Conservation (phyloP, 129 eudicot genomes). For the Chrysanthemum seticuspe region DNA sequence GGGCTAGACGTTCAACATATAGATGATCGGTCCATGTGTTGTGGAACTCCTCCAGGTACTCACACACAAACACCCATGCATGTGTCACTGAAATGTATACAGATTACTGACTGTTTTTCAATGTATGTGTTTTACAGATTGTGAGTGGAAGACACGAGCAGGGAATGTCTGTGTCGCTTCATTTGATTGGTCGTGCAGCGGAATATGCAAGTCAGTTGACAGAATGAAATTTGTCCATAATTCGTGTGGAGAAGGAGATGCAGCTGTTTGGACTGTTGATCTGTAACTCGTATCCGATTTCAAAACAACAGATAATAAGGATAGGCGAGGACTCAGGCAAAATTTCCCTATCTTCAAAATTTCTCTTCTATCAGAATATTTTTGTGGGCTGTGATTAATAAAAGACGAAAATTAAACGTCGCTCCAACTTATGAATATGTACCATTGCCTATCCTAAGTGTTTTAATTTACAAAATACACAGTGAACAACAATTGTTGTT, state of each 20-base stretch:
- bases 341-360: constrained; percentile 3
- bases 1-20: constrained; percentile 81
- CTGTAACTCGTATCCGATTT: constrained; percentile 18
- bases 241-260: constrained; percentile 69
- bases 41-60: constrained; percentile 88
- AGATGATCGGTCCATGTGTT: constrained; percentile 76
- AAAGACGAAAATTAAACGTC: constrained; percentile 7
- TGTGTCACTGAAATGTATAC: background rate
- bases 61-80: background rate
- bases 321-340: constrained; percentile 8
- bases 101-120: background rate
- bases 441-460: background rate
- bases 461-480: background rate
- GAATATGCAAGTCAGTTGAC: constrained; percentile 75
- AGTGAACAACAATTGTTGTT: background rate
- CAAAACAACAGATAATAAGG: constrained; percentile 18
- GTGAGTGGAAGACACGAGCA: constrained; percentile 53
- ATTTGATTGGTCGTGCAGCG: constrained; percentile 76
- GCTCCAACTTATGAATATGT: background rate
- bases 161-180: constrained; percentile 67
- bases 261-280: constrained; percentile 57
- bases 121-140: constrained; percentile 43
- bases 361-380: background rate
- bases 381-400: constrained; percentile 18
- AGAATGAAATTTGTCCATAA: constrained; percentile 56